phyloP scores from a whole-genome alignment of 495 filamentous ascomycete genomes.

The Talaromyces adpressus region DNA sequence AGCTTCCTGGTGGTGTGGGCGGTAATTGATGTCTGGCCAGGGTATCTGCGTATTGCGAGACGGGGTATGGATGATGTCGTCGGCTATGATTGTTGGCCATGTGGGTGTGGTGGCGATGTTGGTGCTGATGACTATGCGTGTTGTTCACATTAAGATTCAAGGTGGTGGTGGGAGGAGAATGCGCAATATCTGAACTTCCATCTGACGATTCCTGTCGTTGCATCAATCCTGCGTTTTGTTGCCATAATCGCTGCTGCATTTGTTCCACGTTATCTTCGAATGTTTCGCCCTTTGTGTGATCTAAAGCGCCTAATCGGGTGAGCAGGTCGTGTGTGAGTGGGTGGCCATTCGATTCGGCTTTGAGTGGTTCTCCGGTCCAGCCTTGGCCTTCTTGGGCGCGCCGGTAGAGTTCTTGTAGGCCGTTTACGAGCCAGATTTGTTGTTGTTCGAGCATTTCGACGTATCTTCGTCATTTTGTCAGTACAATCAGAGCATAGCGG shows the following conservation, averaged over 20 bases:
- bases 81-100: not conserved
- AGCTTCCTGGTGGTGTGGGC: slow-evolving; percentile 21
- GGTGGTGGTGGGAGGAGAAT: slow-evolving; percentile 29
- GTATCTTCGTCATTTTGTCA: slow-evolving; percentile 35
- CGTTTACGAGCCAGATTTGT: slow-evolving; percentile 55
- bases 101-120: not conserved
- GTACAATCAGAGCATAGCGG: not conserved
- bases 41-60: slow-evolving; percentile 28
- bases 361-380: slow-evolving; percentile 49
- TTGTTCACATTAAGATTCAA: not conserved
- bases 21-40: slow-evolving; percentile 19
- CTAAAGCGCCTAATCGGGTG: slow-evolving; percentile 49
- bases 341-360: slow-evolving; percentile 46
- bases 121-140: not conserved
- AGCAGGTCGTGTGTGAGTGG: slow-evolving; percentile 62
- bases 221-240: slow-evolving; percentile 39
- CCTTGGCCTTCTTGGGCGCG: slow-evolving; percentile 40
- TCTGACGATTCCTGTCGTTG: slow-evolving; percentile 47
- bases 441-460: slow-evolving; percentile 70
- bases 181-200: slow-evolving; percentile 41
- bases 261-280: slow-evolving; percentile 52
- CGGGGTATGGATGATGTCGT: not conserved
- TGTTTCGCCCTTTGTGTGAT: slow-evolving; percentile 40
- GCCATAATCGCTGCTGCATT: slow-evolving; percentile 49
- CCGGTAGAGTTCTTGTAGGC: slow-evolving; percentile 53